Evolutionary conservation across 768 basidiomycete species (phyloP), one percentile per base, ranked within the genome.

Genomic region (Suillus tomentosus): DNA sequence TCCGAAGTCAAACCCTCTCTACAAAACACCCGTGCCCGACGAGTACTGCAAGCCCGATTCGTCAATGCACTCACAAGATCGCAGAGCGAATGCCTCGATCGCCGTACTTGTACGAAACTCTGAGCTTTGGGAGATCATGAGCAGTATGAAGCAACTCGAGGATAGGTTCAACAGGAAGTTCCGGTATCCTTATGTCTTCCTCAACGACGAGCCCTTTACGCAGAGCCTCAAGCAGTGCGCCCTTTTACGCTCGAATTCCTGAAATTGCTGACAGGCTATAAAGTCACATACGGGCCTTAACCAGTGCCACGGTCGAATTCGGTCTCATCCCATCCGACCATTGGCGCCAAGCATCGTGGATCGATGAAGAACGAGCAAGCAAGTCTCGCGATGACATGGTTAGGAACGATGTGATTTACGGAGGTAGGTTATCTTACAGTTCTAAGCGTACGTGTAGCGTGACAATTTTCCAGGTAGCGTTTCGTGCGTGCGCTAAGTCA

Each of bases 121-220:
- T 42, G 90, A 92, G 64, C 67, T 88, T 8, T 67, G 81, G 22
- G 81, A 82, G 17, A 84, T 88, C 51, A 76, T 90, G 61, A 76
- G 78, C 43, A 89, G 88, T 66, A 87, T 95, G 68, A 84, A 84
- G 66, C 84, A 90, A 73, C 77, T 94, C 77, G 96, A 99, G 77
- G 90, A 93, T 72, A 80, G 90, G 47, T 97, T 97, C 79, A 98
- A 98, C 77, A 78, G 80, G 51, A 84, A 82, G 65, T 91, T 85
- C 69, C 81, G 83, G 22, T 96, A 97, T 71, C 92, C 94, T 5
- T 97, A 92, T 75, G 88, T 94, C 36, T 91, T 97, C 77, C 79
- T 98, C 65, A 96, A 96, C 72, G 95, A 97, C 58, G 84, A 85
- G 66, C 84, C 86, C 0, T 96, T 96, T 75, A 79, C 83, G 15